These are phyloP conservation scores for Alternaria metachromatica DNA, from an alignment of 2,329 filamentous ascomycete species.

Conservation along the genomic window DNA sequence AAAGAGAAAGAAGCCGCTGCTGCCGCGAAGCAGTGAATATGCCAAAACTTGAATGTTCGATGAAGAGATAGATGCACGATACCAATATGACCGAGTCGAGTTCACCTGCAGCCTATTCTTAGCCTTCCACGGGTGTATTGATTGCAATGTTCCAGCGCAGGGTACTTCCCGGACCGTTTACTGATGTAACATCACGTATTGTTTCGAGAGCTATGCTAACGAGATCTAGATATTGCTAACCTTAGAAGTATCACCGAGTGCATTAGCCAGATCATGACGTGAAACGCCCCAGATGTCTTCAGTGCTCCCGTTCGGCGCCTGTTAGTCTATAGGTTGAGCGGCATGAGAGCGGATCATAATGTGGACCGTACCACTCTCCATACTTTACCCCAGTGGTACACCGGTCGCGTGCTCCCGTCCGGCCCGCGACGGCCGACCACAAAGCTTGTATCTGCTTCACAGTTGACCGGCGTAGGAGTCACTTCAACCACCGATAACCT, in stretches of 20 bases:
- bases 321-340: not conserved
- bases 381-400: not conserved
- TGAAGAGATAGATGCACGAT: not conserved
- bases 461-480: not conserved
- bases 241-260: too few relatives aligned
- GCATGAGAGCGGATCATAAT: not conserved
- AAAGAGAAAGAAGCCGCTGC: slow-evolving; percentile 40
- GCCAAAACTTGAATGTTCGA: not conserved
- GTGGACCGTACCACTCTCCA: not conserved
- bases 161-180: not conserved
- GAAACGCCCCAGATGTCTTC: not conserved
- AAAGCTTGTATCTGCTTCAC: not conserved
- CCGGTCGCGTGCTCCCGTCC: not conserved
- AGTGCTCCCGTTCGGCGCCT: not conserved
- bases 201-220: not conserved
- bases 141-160: not conserved
- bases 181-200: not conserved
- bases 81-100: slow-evolving; percentile 3
- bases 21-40: slow-evolving; percentile 29
- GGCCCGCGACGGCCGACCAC: not conserved
- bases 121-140: not conserved
- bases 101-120: not conserved
- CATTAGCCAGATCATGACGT: not conserved
- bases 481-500: not conserved
- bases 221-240: not conserved